These are phyloP conservation scores for Talaromyces sp. DNA, from an alignment of 2,329 filamentous ascomycete species.

Conservation along the genomic window DNA sequence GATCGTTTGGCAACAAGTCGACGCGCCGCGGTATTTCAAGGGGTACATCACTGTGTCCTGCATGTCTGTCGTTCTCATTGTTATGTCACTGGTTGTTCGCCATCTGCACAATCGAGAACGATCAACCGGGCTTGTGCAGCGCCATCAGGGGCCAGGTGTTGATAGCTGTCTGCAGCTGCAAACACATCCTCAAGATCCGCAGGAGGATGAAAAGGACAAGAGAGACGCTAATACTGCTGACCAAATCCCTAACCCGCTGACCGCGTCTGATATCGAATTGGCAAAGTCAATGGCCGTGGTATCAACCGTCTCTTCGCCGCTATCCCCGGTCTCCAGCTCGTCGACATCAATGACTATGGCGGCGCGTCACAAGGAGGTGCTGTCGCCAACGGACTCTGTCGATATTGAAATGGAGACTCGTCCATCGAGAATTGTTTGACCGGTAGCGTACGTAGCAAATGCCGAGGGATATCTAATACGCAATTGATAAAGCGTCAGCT, in stretches of 20 bases:
- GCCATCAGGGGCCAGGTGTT: background rate
- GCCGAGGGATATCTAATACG: background rate
- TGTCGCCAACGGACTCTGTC: background rate
- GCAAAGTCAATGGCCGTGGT: background rate
- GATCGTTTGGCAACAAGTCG: constrained; percentile 60
- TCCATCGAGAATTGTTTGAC: background rate
- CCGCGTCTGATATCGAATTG: background rate
- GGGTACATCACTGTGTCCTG: constrained; percentile 54
- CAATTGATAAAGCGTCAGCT: background rate
- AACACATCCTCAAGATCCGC: background rate
- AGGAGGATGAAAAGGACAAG: background rate
- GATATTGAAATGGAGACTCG: constrained; percentile 1
- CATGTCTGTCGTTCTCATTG: constrained; percentile 47
- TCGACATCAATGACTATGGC: background rate
- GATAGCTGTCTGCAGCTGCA: constrained; percentile 8
- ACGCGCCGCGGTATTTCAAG: constrained; percentile 56
- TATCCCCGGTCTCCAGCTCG: background rate
- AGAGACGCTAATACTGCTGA: background rate
- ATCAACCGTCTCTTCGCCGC: background rate
- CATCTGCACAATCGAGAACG: constrained; percentile 5
- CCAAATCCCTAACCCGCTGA: background rate
- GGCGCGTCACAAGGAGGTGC: background rate
- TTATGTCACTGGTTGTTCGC: constrained; percentile 45
- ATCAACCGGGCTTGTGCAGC: background rate
- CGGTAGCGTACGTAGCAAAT: background rate